These are phyloP conservation scores for Asterophora lycoperdoides DNA, from an alignment of 768 basidiomycete genomes.

Conservation along the genomic window DNA sequence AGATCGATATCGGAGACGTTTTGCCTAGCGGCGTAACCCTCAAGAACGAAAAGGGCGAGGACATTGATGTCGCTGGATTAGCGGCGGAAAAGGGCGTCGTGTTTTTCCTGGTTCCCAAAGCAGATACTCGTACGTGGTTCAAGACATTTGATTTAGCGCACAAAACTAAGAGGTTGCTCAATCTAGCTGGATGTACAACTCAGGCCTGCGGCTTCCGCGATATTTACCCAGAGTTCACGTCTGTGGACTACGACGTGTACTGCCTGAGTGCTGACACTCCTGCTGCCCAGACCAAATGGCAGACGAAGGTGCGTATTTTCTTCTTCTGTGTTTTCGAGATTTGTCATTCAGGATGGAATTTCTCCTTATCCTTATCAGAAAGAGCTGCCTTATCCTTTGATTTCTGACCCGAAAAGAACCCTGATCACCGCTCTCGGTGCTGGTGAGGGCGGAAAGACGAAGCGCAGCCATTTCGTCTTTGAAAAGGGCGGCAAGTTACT, in stretches of 20 bases:
- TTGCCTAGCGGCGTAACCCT: conserved; percentile 65
- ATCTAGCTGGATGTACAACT: conserved; percentile 78
- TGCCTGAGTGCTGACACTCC: conserved; percentile 81
- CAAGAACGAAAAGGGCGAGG: conserved; percentile 83
- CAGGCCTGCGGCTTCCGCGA: conserved; percentile 95
- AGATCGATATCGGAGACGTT: conserved; percentile 68
- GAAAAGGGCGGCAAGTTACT: conserved; percentile 87
- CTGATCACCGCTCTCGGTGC: conserved; percentile 83
- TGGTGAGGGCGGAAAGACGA: conserved; percentile 73
- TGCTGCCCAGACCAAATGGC: conserved; percentile 76
- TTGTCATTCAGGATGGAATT: neutral
- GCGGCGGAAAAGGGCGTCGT: conserved; percentile 71
- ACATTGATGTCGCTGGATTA: conserved; percentile 63
- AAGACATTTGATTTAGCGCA: neutral
- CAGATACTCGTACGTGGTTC: conserved; percentile 66
- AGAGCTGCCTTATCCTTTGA: conserved; percentile 76
- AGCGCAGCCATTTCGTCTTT: conserved; percentile 92
- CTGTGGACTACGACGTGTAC: conserved; percentile 68
- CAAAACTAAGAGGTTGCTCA: neutral
- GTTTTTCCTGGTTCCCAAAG: conserved; percentile 80
- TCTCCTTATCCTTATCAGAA: conserved; percentile 43
- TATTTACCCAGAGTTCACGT: conserved; percentile 68
- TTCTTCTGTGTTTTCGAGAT: neutral
- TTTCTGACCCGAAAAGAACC: conserved; percentile 83
- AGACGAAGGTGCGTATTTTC: conserved; percentile 60